Conservation (phyloP, 805 yeast species). For the Barnettozyma pratensis region DNA sequence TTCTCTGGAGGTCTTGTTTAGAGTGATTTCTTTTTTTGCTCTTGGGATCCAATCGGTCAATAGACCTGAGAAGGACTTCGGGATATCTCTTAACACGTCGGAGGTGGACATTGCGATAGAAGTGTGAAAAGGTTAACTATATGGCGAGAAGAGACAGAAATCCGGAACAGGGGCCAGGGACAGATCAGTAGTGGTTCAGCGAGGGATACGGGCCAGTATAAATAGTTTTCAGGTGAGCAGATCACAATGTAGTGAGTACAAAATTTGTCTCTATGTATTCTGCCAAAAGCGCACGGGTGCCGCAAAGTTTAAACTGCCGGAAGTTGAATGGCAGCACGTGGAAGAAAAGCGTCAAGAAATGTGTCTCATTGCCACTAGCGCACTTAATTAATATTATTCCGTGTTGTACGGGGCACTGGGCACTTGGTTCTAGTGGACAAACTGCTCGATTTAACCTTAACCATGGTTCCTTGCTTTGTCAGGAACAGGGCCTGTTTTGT, state of each 20-base stretch:
- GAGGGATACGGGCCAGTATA: background rate
- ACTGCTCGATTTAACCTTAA: no score
- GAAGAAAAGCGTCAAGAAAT: background rate
- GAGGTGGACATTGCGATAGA: background rate
- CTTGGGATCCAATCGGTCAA: slow-evolving; percentile 38
- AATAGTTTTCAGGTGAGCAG: background rate
- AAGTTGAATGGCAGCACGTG: background rate
- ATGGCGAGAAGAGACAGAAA: background rate
- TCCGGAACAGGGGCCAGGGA: background rate
- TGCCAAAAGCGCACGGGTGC: background rate
- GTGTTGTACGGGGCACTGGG: no score
- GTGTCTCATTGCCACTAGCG: background rate
- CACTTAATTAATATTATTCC: no score
- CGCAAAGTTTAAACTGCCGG: background rate
- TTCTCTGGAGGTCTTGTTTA: slow-evolving; percentile 25
- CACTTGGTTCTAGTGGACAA: no score
- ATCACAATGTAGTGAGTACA: background rate
- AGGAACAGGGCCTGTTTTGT: no score
- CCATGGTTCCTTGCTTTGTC: no score
- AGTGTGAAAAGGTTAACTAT: no score
- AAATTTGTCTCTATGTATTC: background rate
- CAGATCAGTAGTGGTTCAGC: no score
- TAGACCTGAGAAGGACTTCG: slow-evolving; percentile 34
- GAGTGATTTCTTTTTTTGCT: slow-evolving; percentile 38
- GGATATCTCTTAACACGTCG: slow-evolving; percentile 41